Evolutionary conservation across 805 yeast species (phyloP).

Genomic region (Ascoidea rubescens): DNA sequence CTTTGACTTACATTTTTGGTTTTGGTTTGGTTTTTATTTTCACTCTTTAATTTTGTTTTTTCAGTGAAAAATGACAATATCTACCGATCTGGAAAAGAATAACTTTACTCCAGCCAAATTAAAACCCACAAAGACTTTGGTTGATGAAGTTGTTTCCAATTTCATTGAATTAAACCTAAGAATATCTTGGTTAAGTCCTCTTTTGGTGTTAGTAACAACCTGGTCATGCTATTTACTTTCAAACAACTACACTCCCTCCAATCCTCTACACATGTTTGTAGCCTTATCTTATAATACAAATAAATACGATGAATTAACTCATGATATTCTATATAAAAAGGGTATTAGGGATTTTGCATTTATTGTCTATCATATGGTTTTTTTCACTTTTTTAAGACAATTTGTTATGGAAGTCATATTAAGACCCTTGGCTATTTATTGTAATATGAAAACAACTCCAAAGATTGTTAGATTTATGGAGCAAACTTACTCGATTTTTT

Average conservation of each 20-base stretch:
- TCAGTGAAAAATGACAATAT: too few species aligned
- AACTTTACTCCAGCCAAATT: too few species aligned
- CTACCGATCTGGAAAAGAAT: too few species aligned
- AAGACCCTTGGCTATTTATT: constrained; percentile 54
- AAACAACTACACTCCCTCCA: constrained; percentile 41
- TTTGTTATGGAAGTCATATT: constrained; percentile 75
- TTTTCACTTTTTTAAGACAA: constrained; percentile 85
- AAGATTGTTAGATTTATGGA: constrained; percentile 81
- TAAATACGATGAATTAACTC: constrained; percentile 32
- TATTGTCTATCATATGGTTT: constrained; percentile 66
- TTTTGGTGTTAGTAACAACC: constrained; percentile 29
- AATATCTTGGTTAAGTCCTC: constrained; percentile 64
- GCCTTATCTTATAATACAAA: constrained; percentile 49
- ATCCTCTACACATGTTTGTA: constrained; percentile 51
- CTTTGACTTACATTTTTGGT: too few species aligned
- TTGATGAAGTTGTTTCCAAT: neutral
- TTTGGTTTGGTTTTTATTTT: too few species aligned
- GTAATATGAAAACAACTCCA: constrained; percentile 31
- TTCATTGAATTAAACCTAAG: constrained; percentile 17
- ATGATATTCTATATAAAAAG: constrained; percentile 56
- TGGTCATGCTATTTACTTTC: constrained; percentile 36
- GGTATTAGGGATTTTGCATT: constrained; percentile 75
- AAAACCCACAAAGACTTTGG: neutral
- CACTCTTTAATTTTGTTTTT: too few species aligned
- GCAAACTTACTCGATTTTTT: constrained; percentile 75